Evolutionary conservation across 768 basidiomycete species (phyloP).

Genomic region (Sarcodon aspratus): DNA sequence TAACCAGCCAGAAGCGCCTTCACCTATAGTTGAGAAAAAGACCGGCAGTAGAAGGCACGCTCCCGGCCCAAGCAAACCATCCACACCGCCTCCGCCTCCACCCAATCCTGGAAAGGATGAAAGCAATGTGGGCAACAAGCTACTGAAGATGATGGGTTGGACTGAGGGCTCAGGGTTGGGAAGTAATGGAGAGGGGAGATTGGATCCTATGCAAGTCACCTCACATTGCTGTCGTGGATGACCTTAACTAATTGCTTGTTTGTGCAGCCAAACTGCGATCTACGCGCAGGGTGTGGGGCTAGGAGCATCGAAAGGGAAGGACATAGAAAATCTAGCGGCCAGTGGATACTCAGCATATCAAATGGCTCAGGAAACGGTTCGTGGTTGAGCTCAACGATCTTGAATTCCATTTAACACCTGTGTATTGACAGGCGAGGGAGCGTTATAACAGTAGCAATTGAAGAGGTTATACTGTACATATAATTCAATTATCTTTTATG

Average conservation of each 20-base stretch:
- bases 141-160: constrained; percentile 99
- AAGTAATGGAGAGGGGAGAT: constrained; percentile 67
- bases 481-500: too few species aligned
- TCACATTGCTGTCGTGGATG: not conserved
- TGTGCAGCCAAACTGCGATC: constrained; percentile 61
- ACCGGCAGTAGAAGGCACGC: constrained; percentile 33
- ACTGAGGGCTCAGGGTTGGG: constrained; percentile 84
- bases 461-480: too few species aligned
- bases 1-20: constrained; percentile 82
- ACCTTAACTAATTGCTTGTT: constrained; percentile 4
- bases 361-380: constrained; percentile 63
- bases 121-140: constrained; percentile 81
- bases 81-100: constrained; percentile 50
- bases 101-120: constrained; percentile 71
- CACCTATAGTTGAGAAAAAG: constrained; percentile 21
- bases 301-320: constrained; percentile 87
- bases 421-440: constrained; percentile 11
- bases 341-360: constrained; percentile 62
- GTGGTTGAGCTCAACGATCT: constrained; percentile 7
- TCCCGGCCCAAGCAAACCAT: constrained; percentile 51
- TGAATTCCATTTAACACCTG: not conserved
- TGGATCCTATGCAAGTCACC: constrained; percentile 70
- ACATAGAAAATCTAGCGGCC: constrained; percentile 51
- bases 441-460: constrained; percentile 7
- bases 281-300: constrained; percentile 84